Conservation (phyloP, 176 grass and related monocot species). For the Aegilops sharonensis region DNA sequence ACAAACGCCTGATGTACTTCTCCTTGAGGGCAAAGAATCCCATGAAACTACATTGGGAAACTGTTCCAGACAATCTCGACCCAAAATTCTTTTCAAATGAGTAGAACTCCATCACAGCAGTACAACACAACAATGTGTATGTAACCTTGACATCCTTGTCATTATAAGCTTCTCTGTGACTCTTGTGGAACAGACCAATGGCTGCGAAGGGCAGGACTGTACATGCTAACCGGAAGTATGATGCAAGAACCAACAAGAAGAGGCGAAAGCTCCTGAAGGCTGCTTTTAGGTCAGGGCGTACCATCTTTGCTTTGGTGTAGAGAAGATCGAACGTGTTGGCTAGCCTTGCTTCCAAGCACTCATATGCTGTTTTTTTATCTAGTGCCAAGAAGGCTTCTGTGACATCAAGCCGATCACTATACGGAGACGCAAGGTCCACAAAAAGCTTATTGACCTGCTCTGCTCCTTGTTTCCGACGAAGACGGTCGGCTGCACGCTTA, state of each 20-base stretch:
- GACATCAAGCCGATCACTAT: accelerated
- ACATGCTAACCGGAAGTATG: not conserved
- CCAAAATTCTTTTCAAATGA: no score
- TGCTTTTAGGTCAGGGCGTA: no score
- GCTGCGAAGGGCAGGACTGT: not conserved
- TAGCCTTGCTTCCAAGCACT: not conserved
- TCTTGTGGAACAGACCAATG: not conserved
- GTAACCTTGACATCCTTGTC: not conserved
- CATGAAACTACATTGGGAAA: no score
- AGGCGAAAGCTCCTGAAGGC: no score
- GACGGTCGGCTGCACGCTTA: no score
- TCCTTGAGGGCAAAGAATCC: no score
- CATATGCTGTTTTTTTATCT: not conserved
- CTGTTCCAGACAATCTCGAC: no score
- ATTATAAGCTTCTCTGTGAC: not conserved
- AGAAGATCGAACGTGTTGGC: not conserved
- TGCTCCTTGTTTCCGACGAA: not conserved
- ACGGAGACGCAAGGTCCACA: not conserved
- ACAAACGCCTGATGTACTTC: no score
- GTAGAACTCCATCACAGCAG: no score
- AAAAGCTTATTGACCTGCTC: not conserved
- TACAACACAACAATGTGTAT: no score
- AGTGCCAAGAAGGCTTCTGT: not conserved
- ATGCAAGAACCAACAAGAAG: not conserved
- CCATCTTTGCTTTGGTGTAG: not conserved